These are phyloP conservation scores for Globisporangium carolinianum DNA, from an alignment of 352 stramenopile species.

Conservation along the genomic window DNA sequence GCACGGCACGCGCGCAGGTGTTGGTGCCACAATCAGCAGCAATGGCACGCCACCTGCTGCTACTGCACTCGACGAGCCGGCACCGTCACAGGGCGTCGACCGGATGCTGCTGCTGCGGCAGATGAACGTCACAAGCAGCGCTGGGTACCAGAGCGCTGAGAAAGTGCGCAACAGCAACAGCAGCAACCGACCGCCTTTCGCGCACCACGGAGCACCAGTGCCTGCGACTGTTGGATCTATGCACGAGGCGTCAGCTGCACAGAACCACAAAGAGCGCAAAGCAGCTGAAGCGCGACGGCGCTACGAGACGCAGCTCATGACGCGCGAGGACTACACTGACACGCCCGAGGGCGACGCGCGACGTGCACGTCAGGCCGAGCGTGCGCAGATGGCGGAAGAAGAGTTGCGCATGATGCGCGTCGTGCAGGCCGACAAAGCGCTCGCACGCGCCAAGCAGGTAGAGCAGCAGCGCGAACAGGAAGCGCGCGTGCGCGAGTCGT, in stretches of 20 bases:
- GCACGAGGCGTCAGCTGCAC: slow-evolving; percentile 43
- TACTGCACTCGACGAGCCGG: not conserved
- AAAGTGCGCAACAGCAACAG: too few relatives aligned
- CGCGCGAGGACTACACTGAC: slow-evolving; percentile 50
- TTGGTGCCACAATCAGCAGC: not conserved
- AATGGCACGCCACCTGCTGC: not conserved
- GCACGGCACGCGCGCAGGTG: slow-evolving; percentile 11
- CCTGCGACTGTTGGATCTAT: not conserved
- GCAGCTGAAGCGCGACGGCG: slow-evolving; percentile 39
- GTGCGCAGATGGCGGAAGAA: slow-evolving; percentile 49
- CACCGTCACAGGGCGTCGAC: too few relatives aligned
- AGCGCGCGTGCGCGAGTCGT: slow-evolving; percentile 35
- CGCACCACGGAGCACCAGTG: not conserved
- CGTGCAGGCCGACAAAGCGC: slow-evolving; percentile 29
- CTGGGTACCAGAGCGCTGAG: slow-evolving; percentile 3
- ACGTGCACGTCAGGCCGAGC: slow-evolving; percentile 42
- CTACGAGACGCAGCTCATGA: slow-evolving; percentile 39
- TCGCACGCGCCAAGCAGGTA: slow-evolving; percentile 10
- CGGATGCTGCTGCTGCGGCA: slow-evolving; percentile 40
- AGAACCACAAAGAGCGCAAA: slow-evolving; percentile 60
- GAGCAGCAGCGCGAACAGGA: slow-evolving; percentile 39
- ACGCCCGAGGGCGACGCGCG: slow-evolving; percentile 43
- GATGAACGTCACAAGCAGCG: slow-evolving; percentile 31
- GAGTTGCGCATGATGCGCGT: slow-evolving; percentile 40
- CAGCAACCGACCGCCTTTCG: too few relatives aligned